Evolutionary conservation across 2,329 filamentous ascomycete species (phyloP), one percentile per base, ranked within the genome.

Genomic region (Pestalotiopsis sp.): DNA sequence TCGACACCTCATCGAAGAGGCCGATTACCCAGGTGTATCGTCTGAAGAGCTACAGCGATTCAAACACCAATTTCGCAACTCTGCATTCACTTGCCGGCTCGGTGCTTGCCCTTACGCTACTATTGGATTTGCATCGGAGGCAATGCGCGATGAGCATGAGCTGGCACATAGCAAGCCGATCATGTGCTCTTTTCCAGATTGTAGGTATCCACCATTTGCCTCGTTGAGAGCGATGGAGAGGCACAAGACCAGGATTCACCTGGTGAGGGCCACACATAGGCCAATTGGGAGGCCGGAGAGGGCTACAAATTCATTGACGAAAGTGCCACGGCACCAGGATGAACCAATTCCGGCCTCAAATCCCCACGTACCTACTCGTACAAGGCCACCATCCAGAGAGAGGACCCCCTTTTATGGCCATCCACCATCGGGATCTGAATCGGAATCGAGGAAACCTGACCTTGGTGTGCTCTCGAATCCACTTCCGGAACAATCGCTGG

Each of bases 31-130:
- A 4, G 70, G 66, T 0, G 49, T 73, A 0, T 27, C 66, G 0
- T 31, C 66, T 9, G 67, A 70, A 13, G 66, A 74, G 2, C 58
- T 75, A 0, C 69, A 73, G 38, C 61, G 20, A 6, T 75, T 74
- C 41, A 68, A 72, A 38, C 45, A 62, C 4, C 57, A 72, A 2
- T 72, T 62, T 12, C 49, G 65, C 1, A 61, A 27, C 4, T 70
- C 69, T 17, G 70, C 67, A 2, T 69, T 70, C 58, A 71, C 66
- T 2, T 73, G 73, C 63, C 66, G 73, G 12, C 52, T 76, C 0
- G 27, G 38, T 9, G 69, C 59, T 0, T 78, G 76, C 45, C 69
- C 71, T 2, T 23, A 61, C 4, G 71, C 72, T 2, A 64, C 67
- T 0, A 0, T 69, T 0, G 74, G 76, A 0, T 77, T 78, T 25